A percentile compares a stretch with the other conserved stretches of the same genome.
These are phyloP conservation scores for Salvia rosmarinus DNA, from an alignment of 257 asterid genomes.

Conservation along the genomic window DNA sequence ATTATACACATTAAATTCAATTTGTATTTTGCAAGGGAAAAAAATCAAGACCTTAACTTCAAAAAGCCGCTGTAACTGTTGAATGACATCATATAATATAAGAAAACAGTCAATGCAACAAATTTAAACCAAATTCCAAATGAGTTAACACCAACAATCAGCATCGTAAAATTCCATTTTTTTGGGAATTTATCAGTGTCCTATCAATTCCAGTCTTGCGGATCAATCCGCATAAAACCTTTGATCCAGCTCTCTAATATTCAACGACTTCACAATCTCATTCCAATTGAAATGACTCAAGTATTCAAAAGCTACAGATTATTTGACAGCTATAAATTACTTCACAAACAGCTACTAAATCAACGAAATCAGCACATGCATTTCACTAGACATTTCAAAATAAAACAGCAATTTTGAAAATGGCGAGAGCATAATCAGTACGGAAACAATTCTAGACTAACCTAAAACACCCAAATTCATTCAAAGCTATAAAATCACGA, in stretches of 20 bases:
- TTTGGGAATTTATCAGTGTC: conserved; percentile 8
- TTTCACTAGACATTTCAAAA: background rate
- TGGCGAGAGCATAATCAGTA: background rate
- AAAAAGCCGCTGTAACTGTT: background rate
- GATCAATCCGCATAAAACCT: conserved; percentile 26
- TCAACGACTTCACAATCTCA: conserved; percentile 12
- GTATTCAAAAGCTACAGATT: background rate
- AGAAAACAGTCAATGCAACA: conserved; percentile 22
- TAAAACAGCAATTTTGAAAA: conserved; percentile 18
- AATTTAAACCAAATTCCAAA: background rate
- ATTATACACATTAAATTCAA: conserved; percentile 6
- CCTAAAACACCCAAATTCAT: background rate
- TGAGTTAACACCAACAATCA: conserved; percentile 20
- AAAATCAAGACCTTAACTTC: conserved; percentile 1
- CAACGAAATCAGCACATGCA: conserved; percentile 30
- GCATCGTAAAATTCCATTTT: conserved; percentile 1
- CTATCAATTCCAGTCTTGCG: conserved; percentile 8
- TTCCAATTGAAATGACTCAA: conserved; percentile 14
- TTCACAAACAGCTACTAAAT: background rate
- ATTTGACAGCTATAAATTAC: background rate
- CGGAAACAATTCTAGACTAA: background rate
- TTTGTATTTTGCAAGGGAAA: background rate
- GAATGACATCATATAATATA: conserved; percentile 22
- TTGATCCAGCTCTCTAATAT: conserved; percentile 18
- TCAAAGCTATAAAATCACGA: background rate